Evolutionary conservation across 1,284 basidiomycete species (phyloP).

Genomic region (Irpex sp.): DNA sequence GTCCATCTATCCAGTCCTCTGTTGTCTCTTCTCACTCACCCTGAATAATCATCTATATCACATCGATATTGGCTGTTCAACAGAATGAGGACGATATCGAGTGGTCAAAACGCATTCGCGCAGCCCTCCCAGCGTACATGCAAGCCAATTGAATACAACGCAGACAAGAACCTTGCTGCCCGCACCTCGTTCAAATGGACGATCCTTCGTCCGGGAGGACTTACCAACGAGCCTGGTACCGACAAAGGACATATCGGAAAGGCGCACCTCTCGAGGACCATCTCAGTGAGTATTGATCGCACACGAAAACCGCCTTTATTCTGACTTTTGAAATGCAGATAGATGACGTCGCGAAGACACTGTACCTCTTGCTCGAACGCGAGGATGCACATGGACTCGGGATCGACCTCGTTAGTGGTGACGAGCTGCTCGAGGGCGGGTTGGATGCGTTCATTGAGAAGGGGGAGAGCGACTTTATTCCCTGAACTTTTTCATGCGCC

Average conservation of each 20-base stretch:
- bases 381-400: too few relatives aligned
- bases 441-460: too few relatives aligned
- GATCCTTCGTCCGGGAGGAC: conserved; percentile 64
- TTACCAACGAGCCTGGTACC: conserved; percentile 48
- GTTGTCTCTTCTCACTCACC: neutral
- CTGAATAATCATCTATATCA: too few relatives aligned
- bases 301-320: too few relatives aligned
- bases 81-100: conserved; percentile 39
- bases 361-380: too few relatives aligned
- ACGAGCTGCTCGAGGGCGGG: too few relatives aligned
- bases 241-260: conserved; percentile 51
- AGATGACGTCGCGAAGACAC: conserved; percentile 43
- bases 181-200: conserved; percentile 63
- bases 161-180: conserved; percentile 59
- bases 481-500: too few relatives aligned
- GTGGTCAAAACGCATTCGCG: conserved; percentile 39
- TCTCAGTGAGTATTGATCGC: conserved; percentile 33
- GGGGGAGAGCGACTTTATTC: too few relatives aligned
- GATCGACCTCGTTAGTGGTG: too few relatives aligned
- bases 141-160: conserved; percentile 66
- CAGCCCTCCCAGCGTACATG: conserved; percentile 43
- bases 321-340: conserved; percentile 28
- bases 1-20: conserved; percentile 14
- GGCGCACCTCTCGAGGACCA: conserved; percentile 42
- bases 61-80: too few relatives aligned